phyloP scores from a whole-genome alignment of 352 stramenopile species.

The Paralagenidium karlingii region DNA sequence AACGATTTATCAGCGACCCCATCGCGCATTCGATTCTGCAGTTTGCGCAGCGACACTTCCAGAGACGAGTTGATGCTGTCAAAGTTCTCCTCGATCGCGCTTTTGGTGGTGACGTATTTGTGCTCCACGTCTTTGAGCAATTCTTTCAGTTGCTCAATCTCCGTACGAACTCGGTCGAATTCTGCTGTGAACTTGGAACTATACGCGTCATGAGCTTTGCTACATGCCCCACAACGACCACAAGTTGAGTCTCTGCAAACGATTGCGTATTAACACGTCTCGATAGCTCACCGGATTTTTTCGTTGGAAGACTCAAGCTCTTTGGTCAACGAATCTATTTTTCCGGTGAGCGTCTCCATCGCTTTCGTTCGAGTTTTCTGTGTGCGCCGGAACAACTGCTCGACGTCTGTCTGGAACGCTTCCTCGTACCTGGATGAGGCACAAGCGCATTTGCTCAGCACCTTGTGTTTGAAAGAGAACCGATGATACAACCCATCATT shows the following conservation, averaged over 20 bases:
- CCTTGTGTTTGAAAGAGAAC: neutral
- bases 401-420: conserved; percentile 9
- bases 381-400: conserved; percentile 9
- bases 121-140: too few species aligned
- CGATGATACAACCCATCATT: too few species aligned
- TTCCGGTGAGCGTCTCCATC: too few species aligned
- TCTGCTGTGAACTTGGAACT: conserved; percentile 1
- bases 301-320: conserved; percentile 1
- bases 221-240: neutral
- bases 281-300: neutral
- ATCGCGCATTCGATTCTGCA: too few species aligned
- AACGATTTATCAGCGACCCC: conserved; percentile 5
- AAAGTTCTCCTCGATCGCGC: too few species aligned
- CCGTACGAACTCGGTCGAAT: neutral
- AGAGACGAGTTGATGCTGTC: too few species aligned
- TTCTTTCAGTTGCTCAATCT: conserved; percentile 3
- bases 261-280: conserved; percentile 1
- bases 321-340: too few species aligned
- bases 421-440: conserved; percentile 4
- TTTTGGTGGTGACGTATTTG: too few species aligned
- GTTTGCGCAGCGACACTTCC: too few species aligned
- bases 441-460: neutral
- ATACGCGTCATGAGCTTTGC: conserved; percentile 2
- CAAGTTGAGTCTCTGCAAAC: neutral
- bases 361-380: too few species aligned